A percentile compares a stretch with the other conserved stretches of the same genome.
phyloP scores from a whole-genome alignment of 495 filamentous ascomycete genomes.

The Parmelia sp. region DNA sequence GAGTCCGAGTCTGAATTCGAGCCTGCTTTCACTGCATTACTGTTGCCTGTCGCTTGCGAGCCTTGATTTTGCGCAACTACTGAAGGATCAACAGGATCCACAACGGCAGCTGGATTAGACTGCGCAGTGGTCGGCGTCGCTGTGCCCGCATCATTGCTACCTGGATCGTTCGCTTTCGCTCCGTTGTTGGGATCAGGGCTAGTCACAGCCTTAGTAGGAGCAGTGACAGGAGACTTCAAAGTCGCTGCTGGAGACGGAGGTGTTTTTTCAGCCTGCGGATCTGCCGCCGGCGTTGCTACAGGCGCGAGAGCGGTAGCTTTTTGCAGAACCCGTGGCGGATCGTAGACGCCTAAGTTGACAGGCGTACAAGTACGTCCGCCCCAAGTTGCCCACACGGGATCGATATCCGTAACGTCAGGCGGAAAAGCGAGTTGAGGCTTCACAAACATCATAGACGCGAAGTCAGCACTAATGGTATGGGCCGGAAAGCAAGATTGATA shows the following conservation, averaged over 20 bases:
- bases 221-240: slow-evolving; percentile 4
- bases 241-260: slow-evolving; percentile 6
- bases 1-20: background rate
- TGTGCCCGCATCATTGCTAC: background rate
- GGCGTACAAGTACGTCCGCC: slow-evolving; percentile 17
- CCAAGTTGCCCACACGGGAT: slow-evolving; percentile 13
- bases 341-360: slow-evolving; percentile 13
- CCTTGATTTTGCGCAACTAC: background rate
- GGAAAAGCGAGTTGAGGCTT: slow-evolving; percentile 18
- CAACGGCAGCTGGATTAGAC: background rate
- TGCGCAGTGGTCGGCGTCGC: background rate
- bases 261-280: background rate
- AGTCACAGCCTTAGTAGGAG: background rate
- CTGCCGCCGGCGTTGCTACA: slow-evolving; percentile 3
- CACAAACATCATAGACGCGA: slow-evolving; percentile 15
- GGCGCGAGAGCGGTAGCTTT: slow-evolving; percentile 16
- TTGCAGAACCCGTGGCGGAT: slow-evolving; percentile 14
- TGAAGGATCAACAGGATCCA: background rate
- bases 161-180: background rate
- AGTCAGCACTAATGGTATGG: slow-evolving; percentile 4
- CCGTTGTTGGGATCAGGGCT: background rate
- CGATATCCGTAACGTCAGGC: slow-evolving; percentile 14
- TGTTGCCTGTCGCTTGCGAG: background rate
- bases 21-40: background rate
- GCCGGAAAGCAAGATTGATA: slow-evolving; percentile 14